Base-by-base conservation (phyloP, 179 eudicot species). In the Corrigiola litoralis region DNA sequence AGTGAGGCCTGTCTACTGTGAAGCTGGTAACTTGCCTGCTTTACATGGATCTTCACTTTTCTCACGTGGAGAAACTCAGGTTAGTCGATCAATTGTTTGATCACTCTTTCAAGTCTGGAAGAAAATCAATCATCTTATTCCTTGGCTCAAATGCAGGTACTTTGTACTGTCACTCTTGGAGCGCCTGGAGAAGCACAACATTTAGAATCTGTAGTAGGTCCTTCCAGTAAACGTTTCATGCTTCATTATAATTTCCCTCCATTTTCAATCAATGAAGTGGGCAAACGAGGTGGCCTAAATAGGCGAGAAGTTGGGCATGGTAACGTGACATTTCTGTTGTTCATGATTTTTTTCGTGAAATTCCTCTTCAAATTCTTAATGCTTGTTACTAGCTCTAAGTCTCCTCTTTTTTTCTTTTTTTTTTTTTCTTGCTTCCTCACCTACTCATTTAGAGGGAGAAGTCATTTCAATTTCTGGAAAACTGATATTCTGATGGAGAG, bases 281-380 rank as follows among this genome's bases (percentile, higher is more conserved):
- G 95, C 42, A 90, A 90, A 74, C 81, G 88, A 71, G 67, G 56
- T 72, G 99, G 97, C 59, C 75, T 94, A 36, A 94, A 94, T 65
- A 82, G 99, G 61, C 89, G 97, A 54, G 99, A 94, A 83, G 99
- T 94, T 69, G 99, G 99, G 51, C 99, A 94, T 79, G 99, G 99
- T 90, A 79, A 80, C n/a, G 86, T 56, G 58, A 20, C 28, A 23
- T 21, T 16, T 44, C 8, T 11, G 23, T 52, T 44, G 36, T 45
- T 25, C 18, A 45, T 55, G 42, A 34, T 8, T 55, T 25, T 69
- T 45, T 32, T 0, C 40, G 24, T 46, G 36, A 18, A 46, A 16
- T 29, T 48, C 57, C 10, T 46, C 11, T 10, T 27, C 6, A 33
- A 27, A 25, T 10, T 16, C 21, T 61, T 33, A 21, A 36, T 31